Evolutionary conservation across 2,329 filamentous ascomycete genomes (phyloP).

Genomic region (Cercospora brassicicola): DNA sequence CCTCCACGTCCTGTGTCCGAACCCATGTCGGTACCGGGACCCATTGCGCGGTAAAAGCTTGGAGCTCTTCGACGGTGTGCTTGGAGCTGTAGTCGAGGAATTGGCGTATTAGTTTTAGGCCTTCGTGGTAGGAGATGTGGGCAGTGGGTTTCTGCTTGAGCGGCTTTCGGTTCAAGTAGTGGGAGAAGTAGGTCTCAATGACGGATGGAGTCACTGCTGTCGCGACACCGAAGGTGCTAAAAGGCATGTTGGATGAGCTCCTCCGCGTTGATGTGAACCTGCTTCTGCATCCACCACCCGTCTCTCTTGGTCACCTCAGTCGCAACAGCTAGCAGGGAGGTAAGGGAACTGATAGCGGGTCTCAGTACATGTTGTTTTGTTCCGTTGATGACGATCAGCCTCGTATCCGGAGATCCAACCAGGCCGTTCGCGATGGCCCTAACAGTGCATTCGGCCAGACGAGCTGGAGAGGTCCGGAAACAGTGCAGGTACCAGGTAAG

Average conservation of each 20-base stretch:
- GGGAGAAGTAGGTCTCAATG: slow-evolving; percentile 79
- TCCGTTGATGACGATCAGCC: neutral
- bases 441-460: neutral
- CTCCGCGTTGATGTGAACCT: neutral
- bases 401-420: neutral
- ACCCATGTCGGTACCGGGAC: slow-evolving; percentile 90
- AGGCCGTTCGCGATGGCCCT: neutral
- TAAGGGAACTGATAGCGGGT: neutral
- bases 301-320: neutral
- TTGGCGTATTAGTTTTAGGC: slow-evolving; percentile 78
- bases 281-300: neutral
- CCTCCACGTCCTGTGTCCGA: slow-evolving; percentile 67
- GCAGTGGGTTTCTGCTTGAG: slow-evolving; percentile 78
- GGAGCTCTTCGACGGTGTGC: slow-evolving; percentile 89
- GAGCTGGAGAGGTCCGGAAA: neutral
- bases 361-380: neutral
- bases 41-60: slow-evolving; percentile 87
- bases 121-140: slow-evolving; percentile 92
- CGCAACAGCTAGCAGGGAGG: neutral
- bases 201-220: slow-evolving; percentile 85
- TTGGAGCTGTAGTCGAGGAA: slow-evolving; percentile 84
- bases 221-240: slow-evolving; percentile 79
- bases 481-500: neutral
- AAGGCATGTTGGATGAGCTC: slow-evolving; percentile 50
- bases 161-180: slow-evolving; percentile 82